These are phyloP conservation scores for Lolium multiflorum DNA, from an alignment of 176 grass and related monocot genomes.

Conservation along the genomic window DNA sequence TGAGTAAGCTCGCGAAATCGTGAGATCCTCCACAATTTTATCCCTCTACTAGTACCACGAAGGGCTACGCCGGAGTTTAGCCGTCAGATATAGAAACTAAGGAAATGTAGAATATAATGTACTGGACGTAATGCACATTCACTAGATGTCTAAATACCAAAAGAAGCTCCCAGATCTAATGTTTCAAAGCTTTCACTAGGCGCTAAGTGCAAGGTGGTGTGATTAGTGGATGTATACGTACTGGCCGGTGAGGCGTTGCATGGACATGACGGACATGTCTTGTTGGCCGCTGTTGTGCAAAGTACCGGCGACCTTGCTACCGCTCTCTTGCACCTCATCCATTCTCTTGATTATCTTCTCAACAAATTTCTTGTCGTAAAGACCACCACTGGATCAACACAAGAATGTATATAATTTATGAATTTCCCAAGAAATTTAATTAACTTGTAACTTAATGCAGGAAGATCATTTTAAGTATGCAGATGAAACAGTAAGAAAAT, in stretches of 20 bases:
- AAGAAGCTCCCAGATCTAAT: background rate
- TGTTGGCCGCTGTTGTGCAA: constrained; percentile 44
- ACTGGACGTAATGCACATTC: background rate
- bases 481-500: no score
- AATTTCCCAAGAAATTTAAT: no score
- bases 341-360: constrained; percentile 32
- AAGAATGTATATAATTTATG: background rate
- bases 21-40: no score
- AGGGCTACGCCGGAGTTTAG: no score
- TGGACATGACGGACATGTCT: constrained; percentile 56
- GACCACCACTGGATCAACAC: constrained; percentile 36
- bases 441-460: background rate
- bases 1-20: no score
- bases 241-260: constrained; percentile 60
- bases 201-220: background rate
- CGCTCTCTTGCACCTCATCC: background rate
- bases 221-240: constrained; percentile 14
- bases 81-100: background rate
- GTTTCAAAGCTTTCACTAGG: background rate
- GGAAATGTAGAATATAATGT: background rate
- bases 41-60: no score
- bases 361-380: constrained; percentile 14
- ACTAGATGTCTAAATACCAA: background rate
- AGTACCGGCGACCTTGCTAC: constrained; percentile 14
- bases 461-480: no score